phyloP scores from a whole-genome alignment of 202 grass and related monocot genomes.

The Saccharum hybrid region DNA sequence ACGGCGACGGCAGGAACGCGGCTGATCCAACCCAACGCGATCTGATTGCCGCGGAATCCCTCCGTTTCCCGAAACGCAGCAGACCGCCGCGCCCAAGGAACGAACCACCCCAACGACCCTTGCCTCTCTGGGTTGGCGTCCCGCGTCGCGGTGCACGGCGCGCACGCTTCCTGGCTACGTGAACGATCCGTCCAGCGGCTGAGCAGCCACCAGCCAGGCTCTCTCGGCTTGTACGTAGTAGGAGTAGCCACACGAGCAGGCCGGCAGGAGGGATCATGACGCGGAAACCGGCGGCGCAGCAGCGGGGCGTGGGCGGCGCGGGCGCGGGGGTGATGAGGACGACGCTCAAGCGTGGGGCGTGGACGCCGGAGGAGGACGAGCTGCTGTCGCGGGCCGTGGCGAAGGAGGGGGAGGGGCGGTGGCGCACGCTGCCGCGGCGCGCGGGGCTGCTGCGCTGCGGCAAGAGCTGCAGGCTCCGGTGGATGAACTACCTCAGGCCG shows the following conservation, averaged over 20 bases:
- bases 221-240: not conserved
- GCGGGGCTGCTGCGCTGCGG: slow-evolving; percentile 82
- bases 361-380: slow-evolving; percentile 90
- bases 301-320: too few species aligned
- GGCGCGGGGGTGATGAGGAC: not conserved
- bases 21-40: not conserved
- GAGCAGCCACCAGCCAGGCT: not conserved
- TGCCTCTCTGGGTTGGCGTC: slow-evolving; percentile 31
- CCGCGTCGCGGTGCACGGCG: slow-evolving; percentile 1
- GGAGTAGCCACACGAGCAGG: not conserved
- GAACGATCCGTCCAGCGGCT: not conserved
- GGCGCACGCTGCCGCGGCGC: slow-evolving; percentile 79
- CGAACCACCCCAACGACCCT: slow-evolving; percentile 55
- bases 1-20: not conserved
- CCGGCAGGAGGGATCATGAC: slow-evolving; percentile 1
- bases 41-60: not conserved
- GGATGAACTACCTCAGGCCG: slow-evolving; percentile 95
- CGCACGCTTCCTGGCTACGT: not conserved
- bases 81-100: slow-evolving; percentile 44
- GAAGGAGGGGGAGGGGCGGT: slow-evolving; percentile 71
- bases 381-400: slow-evolving; percentile 63
- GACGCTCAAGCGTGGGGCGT: slow-evolving; percentile 72
- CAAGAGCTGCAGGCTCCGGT: slow-evolving; percentile 95
- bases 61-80: slow-evolving; percentile 38
- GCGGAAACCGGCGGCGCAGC: slow-evolving; percentile 3